Evolutionary conservation across 2,329 filamentous ascomycete genomes (phyloP), one percentile per base, ranked within the genome.

Genomic region (Aspergillus neoniger): DNA sequence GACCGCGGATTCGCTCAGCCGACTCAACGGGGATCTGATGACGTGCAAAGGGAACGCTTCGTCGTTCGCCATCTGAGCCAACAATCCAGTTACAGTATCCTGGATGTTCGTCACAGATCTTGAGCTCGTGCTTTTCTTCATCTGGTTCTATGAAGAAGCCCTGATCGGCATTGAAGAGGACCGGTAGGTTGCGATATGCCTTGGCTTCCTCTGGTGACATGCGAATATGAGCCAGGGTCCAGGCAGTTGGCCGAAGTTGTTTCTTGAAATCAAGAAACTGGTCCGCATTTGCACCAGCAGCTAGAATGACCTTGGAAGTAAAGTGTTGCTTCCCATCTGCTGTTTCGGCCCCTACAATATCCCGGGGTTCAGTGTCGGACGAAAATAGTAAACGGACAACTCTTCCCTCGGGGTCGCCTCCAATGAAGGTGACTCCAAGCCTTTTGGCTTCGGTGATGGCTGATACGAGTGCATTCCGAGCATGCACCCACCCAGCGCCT

Each of bases 401-500:
- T 12, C 23, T 47, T 2, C 53, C 53, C 12, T 55, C 23, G 15
- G 53, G 23, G n/a, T 55, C 53, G 9, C 53, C 53, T 17, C 39
- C 39, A 28, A 55, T 55, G 53, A 55, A 55, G n/a, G 25, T 25
- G 39, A 55, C 53, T 8, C 53, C 53, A 12, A 55, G 53, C n/a
- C 53, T 30, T 30, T 55, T 39, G 6, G 53, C 41, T 15, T 55
- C 53, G 2, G 53, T 55, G 41, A 55, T 55, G 39, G 53, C 53
- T 4, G 53, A 43, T 12, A 77, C 62, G 58, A 86, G 69, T 0
- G 82, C 81, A 28, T 81, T 81, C 10, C 77, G 73, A 2, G 84
- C 83, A 64, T 82, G 81, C 1, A 85, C 80, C 83, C 83, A 86
- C 5, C 83, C 84, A 4, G 82, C 81, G 5, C 79, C 68, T 3